phyloP scores from a whole-genome alignment of 345 rosid genomes.

The Garcia nutans region DNA sequence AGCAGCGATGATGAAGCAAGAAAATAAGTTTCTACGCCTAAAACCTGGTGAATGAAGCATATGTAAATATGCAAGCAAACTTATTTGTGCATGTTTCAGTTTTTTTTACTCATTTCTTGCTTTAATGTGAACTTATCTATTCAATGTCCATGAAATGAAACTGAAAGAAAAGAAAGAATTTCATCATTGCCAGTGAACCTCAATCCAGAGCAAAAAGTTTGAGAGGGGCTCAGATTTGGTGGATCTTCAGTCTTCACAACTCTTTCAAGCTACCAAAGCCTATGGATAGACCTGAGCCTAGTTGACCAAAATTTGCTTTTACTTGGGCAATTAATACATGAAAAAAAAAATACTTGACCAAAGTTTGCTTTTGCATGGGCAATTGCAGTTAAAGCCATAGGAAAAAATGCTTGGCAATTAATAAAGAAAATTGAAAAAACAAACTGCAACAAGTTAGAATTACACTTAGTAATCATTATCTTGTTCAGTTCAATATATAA shows the following conservation, averaged over 20 bases:
- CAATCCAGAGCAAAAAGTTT: neutral
- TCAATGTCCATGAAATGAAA: neutral
- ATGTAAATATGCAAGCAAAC: neutral
- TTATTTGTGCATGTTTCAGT: neutral
- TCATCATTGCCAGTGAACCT: neutral
- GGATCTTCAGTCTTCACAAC: neutral
- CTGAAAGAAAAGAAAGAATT: neutral
- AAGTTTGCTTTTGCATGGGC: neutral
- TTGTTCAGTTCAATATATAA: neutral
- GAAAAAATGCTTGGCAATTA: neutral
- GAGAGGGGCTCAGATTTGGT: neutral
- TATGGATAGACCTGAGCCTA: neutral
- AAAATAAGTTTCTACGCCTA: neutral
- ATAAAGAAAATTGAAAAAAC: neutral
- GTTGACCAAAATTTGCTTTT: neutral
- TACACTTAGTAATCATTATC: neutral
- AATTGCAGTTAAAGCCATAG: neutral
- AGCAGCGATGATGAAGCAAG: neutral
- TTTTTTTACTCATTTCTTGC: neutral
- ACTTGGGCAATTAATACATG: neutral
- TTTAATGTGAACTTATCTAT: neutral
- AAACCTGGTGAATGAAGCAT: neutral
- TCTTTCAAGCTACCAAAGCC: neutral
- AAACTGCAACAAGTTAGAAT: neutral
- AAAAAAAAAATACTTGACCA: neutral